These are phyloP conservation scores for Oryza glumipatula DNA, from an alignment of 176 grass and related monocot species.

Conservation along the genomic window DNA sequence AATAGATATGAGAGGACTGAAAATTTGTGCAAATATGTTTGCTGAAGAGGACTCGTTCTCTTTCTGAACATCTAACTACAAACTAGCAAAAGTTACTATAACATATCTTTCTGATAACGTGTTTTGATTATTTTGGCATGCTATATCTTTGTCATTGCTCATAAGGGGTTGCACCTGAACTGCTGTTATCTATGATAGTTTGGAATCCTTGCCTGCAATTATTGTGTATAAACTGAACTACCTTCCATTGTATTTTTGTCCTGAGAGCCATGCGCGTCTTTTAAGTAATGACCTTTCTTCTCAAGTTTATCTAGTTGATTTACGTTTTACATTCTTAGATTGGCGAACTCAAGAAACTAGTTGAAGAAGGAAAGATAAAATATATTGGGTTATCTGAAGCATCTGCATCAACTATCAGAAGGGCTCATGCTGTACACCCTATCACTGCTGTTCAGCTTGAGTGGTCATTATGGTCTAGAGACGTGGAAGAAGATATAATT, in stretches of 20 bases:
- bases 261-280: too few relatives aligned
- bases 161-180: too few relatives aligned
- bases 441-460: conserved; percentile 64
- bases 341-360: conserved; percentile 68
- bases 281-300: too few relatives aligned
- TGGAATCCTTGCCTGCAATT: too few relatives aligned
- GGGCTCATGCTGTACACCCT: conserved; percentile 75
- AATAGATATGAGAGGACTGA: neutral
- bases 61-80: neutral
- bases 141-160: too few relatives aligned
- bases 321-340: conserved; percentile 40
- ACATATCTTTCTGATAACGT: too few relatives aligned
- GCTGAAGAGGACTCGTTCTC: neutral
- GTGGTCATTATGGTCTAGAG: conserved; percentile 72
- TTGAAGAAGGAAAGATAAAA: conserved; percentile 70
- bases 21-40: neutral
- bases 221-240: neutral
- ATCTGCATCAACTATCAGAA: conserved; percentile 63
- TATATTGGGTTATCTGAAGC: conserved; percentile 73
- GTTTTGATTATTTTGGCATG: neutral
- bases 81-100: neutral
- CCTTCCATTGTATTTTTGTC: neutral
- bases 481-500: conserved; percentile 60
- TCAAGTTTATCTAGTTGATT: neutral
- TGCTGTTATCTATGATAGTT: too few relatives aligned